Base-by-base conservation (phyloP, 2,329 filamentous ascomycete genomes). In the Penicillium brevicompactum region DNA sequence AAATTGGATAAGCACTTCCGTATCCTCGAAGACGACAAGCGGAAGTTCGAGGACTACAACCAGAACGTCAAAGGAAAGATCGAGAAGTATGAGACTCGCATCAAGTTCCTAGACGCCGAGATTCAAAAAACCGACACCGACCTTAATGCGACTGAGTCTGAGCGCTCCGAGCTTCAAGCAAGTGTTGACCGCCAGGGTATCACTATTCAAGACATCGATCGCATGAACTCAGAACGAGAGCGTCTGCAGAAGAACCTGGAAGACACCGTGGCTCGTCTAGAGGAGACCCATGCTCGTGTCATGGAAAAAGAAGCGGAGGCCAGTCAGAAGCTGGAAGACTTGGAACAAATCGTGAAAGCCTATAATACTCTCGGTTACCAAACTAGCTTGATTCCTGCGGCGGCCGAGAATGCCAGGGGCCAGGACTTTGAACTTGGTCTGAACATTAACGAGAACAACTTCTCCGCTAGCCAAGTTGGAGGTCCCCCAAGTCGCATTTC, bases 151-250 rank as follows among this genome's bases (percentile, higher is more conserved):
- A 89, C 89, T 0, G 92, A 97, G 61, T 87, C 89, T 14, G 94
- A 99, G 72, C 86, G 91, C 58, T 79, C 85, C 41, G 82, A 83
- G 30, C 82, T 99, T 9, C 93, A 97, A 72, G 87, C 88, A 56
- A 87, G 89, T 30, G 92, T 99, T 27, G 94, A 97, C 73, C 87
- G 89, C 64, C 91, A 96, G 70, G 94, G 94, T 2, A 92, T 99
- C 71, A 95, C 92, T 67, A 95, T 97, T 76, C 90, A 94, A 76
- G 94, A 99, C 82, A 97, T 99, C 70, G 94, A 99, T 82, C 91
- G 94, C 74, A 97, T 99, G 93, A 96, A 92, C 65, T 88, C 90
- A 34, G 94, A 99, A 73, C 87, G 92, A 50, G 94, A 99, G 68
- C 87, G 94, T 45, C 83, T 99, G n/a, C 91, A 96, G 62, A 92